phyloP scores from a whole-genome alignment of 1,284 basidiomycete species.

The Pseudozyma hubeiensis region DNA sequence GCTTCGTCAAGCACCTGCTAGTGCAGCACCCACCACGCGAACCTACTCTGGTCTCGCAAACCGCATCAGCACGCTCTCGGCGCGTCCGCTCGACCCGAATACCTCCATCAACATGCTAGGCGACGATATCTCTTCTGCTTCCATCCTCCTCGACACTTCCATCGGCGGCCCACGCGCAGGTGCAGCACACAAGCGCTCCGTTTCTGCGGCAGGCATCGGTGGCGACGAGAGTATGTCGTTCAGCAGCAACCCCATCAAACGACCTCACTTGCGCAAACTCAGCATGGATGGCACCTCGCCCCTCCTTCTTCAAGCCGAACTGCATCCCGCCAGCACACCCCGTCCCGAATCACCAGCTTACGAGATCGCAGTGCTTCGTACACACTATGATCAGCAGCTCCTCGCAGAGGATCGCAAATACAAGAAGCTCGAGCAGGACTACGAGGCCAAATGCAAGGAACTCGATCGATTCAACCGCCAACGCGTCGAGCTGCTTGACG shows the following conservation, averaged over 20 bases:
- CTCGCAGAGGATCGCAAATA: slow-evolving; percentile 53
- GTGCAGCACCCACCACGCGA: slow-evolving; percentile 30
- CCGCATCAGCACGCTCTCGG: slow-evolving; percentile 36
- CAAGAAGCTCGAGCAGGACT: slow-evolving; percentile 54
- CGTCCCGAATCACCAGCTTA: slow-evolving; percentile 45
- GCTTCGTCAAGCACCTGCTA: slow-evolving; percentile 28
- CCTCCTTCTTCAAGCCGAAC: slow-evolving; percentile 27
- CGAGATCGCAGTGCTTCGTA: slow-evolving; percentile 52
- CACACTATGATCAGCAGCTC: slow-evolving; percentile 57
- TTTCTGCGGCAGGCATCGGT: slow-evolving; percentile 31
- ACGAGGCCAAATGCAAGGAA: slow-evolving; percentile 55
- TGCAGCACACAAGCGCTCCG: slow-evolving; percentile 28
- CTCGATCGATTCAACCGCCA: slow-evolving; percentile 59
- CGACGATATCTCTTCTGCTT: slow-evolving; percentile 27
- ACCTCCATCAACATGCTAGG: slow-evolving; percentile 28
- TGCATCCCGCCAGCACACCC: slow-evolving; percentile 29
- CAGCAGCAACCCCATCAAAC: slow-evolving; percentile 20
- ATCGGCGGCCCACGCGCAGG: slow-evolving; percentile 5
- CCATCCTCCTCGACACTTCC: slow-evolving; percentile 33
- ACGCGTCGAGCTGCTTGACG: slow-evolving; percentile 55
- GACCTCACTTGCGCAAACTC: slow-evolving; percentile 39
- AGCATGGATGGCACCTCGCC: slow-evolving; percentile 43
- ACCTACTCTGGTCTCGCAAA: slow-evolving; percentile 33
- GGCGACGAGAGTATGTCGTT: slow-evolving; percentile 26
- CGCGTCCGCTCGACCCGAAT: slow-evolving; percentile 32